Evolutionary conservation across 2,329 filamentous ascomycete genomes (phyloP), one percentile per base, ranked within the genome.

Genomic region (Fusarium sp.): DNA sequence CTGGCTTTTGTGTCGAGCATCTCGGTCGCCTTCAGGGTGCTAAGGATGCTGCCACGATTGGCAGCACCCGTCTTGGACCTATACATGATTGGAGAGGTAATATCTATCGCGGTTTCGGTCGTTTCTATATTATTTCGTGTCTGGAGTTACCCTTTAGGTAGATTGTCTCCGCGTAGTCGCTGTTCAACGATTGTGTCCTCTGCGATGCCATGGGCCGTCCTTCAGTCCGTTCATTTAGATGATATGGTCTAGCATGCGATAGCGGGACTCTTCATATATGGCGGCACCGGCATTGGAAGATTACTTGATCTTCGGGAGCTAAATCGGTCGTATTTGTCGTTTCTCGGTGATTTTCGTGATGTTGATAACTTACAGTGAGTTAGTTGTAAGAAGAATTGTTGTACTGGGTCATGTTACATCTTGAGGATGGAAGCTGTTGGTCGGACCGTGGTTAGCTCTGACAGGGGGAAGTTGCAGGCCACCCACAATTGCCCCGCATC

Each of bases 1-100:
- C 91, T 88, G 30, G 95, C 90, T 82, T 94, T 95, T 42, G 89
- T 88, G 62, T 93, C 91, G 66, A 95, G 85, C 86, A 98, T 93
- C 81, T 94, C 91, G 26, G 94, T 92, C 72, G 92, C 91, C 78
- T 92, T 92, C 77, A 98, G 86, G 48, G 93, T 93, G 68, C 91
- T 90, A 78, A 98, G 86, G 76, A 97, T 90, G 81, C 87, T 82
- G 78, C 83, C 83, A 42, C 80, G 82, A 57, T 81, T 74, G 74
- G 79, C 76, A 68, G 79, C 79, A 65, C 81, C 81, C 77, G 83
- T 81, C 77, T 81, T 85, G 74, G 84, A 81, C 74, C 82, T 81
- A 65, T 85, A 82, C 85, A 87, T 87, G 68, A 50, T 47, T 48
- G 68, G 61, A 24, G 33, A 44, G 50, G 47, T 70, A 44, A 44